Base-by-base conservation (phyloP, 352 stramenopile species). In the Phytopythium oedochilum region DNA sequence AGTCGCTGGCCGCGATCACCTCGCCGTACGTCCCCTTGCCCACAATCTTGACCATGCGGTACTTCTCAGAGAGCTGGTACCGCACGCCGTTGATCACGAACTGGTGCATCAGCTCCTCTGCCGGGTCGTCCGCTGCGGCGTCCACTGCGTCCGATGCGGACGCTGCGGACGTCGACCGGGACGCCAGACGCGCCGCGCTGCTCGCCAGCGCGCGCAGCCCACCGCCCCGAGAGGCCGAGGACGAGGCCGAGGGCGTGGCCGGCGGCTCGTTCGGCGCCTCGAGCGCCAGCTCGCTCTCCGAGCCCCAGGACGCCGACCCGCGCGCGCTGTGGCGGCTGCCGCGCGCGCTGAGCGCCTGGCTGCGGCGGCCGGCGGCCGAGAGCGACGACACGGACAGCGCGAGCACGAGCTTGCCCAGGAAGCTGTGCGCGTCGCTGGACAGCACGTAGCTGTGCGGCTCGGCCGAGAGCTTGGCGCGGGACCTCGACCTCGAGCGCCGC, bases 41-140 rank as follows among this genome's bases (percentile, higher is more conserved):
- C 7, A 94, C 85, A 39, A 94, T 89, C 59, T 92, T 94, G 29
- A 94, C 85, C 85, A 94, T 94, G 23, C 85, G 85, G 56, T 94
- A 94, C 54, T 92, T 92, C 48, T 94, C 82, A 2, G 83, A 75
- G 18, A 94, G 57, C 51, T 92, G 82, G 60, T 91, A 94, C n/a
- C 83, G 84, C 50, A 92, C 80, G 39, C 84, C 83, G 44, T 87
- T 92, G 60, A 94, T 94, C 25, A 94, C 77, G 61, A 94, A 93
- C 69, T 94, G 83, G 57, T 94, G 85, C 79, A 94, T 90, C n/a
- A 88, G 63, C 20, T 89, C 75, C n/a, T 86, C 75, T n/a, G n/a
- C n/a, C 34, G 63, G 63, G 11, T 51, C 28, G 59, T 47, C 51
- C 58, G 72, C 43, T 73, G 55, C 26, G 66, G 57, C 5, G 50